Conservation (phyloP, 495 filamentous ascomycete species). For the Lasiosphaeris hirsuta region DNA sequence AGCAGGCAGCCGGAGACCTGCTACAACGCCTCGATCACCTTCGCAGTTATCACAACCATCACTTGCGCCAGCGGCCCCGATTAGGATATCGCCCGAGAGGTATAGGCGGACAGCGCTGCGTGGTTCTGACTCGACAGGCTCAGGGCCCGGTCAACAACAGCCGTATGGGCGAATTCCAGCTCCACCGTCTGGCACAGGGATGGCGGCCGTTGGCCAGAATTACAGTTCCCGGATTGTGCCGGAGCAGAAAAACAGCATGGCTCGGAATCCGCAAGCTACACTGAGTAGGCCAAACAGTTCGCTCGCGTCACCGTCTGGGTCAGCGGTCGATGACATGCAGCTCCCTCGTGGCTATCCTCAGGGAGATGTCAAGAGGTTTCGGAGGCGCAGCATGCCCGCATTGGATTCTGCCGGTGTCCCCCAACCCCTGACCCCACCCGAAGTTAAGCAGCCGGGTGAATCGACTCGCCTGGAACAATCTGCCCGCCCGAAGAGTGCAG, state of each 20-base stretch:
- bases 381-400: conserved; percentile 78
- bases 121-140: conserved; percentile 35
- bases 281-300: conserved; percentile 46
- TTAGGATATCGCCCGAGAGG: conserved; percentile 50
- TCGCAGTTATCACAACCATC: conserved; percentile 22
- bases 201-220: conserved; percentile 41
- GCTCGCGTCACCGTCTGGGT: conserved; percentile 31
- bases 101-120: conserved; percentile 50
- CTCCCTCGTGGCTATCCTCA: conserved; percentile 43
- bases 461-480: conserved; percentile 35
- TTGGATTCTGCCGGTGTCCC: conserved; percentile 63
- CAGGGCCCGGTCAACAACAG: conserved; percentile 19
- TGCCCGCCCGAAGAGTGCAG: conserved; percentile 30
- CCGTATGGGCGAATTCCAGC: conserved; percentile 32
- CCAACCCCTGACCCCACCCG: conserved; percentile 38
- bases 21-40: conserved; percentile 23
- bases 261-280: conserved; percentile 28
- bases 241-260: conserved; percentile 25
- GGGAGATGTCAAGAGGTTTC: conserved; percentile 71
- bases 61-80: conserved; percentile 32
- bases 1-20: conserved; percentile 23
- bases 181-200: conserved; percentile 32
- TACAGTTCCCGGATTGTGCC: conserved; percentile 33
- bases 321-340: conserved; percentile 53
- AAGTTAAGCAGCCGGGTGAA: conserved; percentile 38